A percentile compares a stretch with the other conserved stretches of the same genome.
These are phyloP conservation scores for Ceratocystis destructans DNA, from an alignment of 2,329 filamentous ascomycete species.

Conservation along the genomic window DNA sequence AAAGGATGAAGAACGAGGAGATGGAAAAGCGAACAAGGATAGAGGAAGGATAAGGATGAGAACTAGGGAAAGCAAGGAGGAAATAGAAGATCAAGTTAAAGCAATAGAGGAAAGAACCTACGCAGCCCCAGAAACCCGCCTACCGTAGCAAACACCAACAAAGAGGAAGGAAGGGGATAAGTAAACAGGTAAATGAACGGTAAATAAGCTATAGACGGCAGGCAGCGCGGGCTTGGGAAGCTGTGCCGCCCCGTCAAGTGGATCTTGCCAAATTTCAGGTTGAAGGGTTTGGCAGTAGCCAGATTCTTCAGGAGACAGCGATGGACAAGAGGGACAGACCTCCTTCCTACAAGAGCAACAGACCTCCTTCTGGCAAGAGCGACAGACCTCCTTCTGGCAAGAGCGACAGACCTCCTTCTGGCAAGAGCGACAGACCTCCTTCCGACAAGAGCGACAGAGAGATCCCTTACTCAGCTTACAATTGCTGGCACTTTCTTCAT, in stretches of 20 bases:
- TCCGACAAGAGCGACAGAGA: background rate
- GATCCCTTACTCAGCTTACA: conserved; percentile 2
- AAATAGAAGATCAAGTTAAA: conserved; percentile 8
- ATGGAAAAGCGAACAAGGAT: conserved; percentile 5
- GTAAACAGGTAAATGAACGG: background rate
- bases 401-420: no score
- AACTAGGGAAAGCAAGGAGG: background rate
- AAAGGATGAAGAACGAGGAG: conserved; percentile 4
- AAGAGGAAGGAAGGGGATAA: background rate
- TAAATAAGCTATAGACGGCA: background rate
- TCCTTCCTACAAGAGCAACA: no score
- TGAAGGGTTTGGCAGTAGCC: background rate
- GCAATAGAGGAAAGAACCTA: background rate
- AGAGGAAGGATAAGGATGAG: background rate
- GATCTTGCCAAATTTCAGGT: background rate
- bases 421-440: no score
- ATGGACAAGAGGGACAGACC: background rate
- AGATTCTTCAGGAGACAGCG: background rate
- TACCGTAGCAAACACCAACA: background rate
- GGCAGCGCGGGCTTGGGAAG: background rate
- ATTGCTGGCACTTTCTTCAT: no score
- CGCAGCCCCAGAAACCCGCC: background rate
- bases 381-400: no score
- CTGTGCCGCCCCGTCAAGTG: background rate
- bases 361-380: no score